Base-by-base conservation (phyloP, 1,139 yeast genomes). In the Diutina pseudorugosa region DNA sequence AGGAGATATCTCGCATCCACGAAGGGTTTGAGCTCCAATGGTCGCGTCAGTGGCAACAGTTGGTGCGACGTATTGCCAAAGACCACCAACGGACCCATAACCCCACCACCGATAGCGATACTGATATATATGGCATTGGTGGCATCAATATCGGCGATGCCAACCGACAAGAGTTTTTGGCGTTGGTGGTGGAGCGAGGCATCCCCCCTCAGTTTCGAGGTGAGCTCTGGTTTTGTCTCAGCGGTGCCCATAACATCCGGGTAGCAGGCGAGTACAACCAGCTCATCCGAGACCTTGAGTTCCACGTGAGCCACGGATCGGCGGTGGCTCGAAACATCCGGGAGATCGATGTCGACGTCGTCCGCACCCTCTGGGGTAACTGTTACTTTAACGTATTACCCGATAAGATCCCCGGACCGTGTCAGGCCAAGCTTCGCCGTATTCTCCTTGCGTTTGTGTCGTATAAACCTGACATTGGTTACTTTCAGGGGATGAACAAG, bases 401-500 rank as follows among this genome's bases (percentile, higher is more conserved):
- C 3, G 67, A 68, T 42, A 68, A 73, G 6, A 75, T 76, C 47
- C 76, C 79, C 11, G 84, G 85, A 0, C 81, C 83, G 0, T 81
- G 81, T 21, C 73, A 74, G 45, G 68, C 65, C 51, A 76, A 75
- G 54, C 62, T 80, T 41, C 69, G 77, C 49, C 65, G 78, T 14
- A 74, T 80, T 2, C 64, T 80, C 48, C 71, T 75, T 50, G 83
- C 84, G 0, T 80, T 75, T 59, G 74, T 76, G n/a, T 67, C 74
- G 7, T 72, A 75, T 56, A 71, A 72, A 54, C 75, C 79, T 0
- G 69, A 68, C 1, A 69, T 79, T 47, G 85, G 85, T 0, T 80
- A 80, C 59, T 77, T 80, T 53, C 85, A 80, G 59, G 85, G 85
- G 0, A 79, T 80, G 85, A 80, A 80, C 58, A 75, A 79, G 58